Evolutionary conservation across 1,284 basidiomycete genomes (phyloP).

Genomic region (Tylopilus orsonianus): DNA sequence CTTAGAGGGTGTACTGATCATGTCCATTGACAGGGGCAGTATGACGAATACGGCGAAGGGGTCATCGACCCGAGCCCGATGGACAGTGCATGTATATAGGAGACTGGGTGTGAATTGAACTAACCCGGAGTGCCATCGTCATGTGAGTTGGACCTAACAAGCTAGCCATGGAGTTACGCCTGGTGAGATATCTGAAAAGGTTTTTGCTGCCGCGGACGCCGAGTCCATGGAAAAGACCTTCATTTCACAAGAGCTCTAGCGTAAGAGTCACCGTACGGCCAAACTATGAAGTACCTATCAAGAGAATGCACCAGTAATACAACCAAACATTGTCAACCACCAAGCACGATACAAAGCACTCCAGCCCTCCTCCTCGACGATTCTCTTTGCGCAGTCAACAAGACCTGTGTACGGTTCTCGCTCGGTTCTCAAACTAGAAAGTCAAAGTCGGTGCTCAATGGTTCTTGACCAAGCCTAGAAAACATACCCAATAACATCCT

Average conservation of each 20-base stretch:
- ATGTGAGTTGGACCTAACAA: too few species aligned
- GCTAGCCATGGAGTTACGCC: too few species aligned
- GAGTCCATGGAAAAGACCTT: neutral
- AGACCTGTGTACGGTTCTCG: conserved; percentile 85
- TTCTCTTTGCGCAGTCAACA: conserved; percentile 74
- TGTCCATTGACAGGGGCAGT: too few species aligned
- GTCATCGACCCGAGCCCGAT: too few species aligned
- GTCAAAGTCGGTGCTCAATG: conserved; percentile 2
- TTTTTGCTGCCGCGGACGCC: too few species aligned
- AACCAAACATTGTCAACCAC: conserved; percentile 80
- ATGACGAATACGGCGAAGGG: too few species aligned
- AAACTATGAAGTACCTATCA: conserved; percentile 20
- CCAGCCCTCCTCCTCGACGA: conserved; percentile 84
- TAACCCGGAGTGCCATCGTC: too few species aligned
- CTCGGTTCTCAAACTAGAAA: conserved; percentile 68
- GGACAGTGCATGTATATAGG: too few species aligned
- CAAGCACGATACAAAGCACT: conserved; percentile 79
- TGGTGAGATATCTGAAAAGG: too few species aligned
- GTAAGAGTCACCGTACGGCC: neutral
- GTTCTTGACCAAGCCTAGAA: too few species aligned
- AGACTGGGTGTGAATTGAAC: too few species aligned
- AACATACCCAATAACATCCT: conserved; percentile 84
- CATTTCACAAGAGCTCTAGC: neutral
- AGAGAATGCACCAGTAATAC: conserved; percentile 58
- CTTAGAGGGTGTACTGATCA: too few species aligned